Evolutionary conservation across 768 basidiomycete species (phyloP), one percentile per base, ranked within the genome.

Genomic region (Kwoniella pini): DNA sequence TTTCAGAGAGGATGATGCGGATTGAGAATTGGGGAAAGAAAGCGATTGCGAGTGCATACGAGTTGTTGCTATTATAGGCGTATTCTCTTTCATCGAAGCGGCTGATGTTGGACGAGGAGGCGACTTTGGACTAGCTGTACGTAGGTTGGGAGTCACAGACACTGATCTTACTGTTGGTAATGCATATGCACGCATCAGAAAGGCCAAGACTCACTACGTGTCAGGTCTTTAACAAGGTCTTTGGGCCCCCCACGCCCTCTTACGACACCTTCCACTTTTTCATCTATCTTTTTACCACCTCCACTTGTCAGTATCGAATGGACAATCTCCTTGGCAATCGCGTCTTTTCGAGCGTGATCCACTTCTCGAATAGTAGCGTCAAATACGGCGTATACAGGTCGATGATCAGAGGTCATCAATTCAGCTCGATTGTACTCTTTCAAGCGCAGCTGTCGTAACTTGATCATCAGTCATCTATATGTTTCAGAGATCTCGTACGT

Each of bases 331-430:
- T 61, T 63, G 31, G 64, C 59, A 42, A 97, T 79, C 3, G 84
- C 82, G 1, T 84, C 83, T 62, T 86, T 87, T 79, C 91, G 96
- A 2, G 80, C 82, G 15, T 85, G 78, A 76, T 99, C 92, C 38
- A 99, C 82, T 21, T 88, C 83, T 40, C 89, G 84, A 17, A 97
- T 85, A 53, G 87, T 84, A 1, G 87, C 86, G 51, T 85, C 82
- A 79, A 96, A 93, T 6, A 91, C 79, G 4, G 86, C 91, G 68
- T 89, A 95, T 3, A 99, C 95, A 76, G 96, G 96, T 73, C 88
- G 87, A 75, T 99, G 96, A 80, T 99, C 96, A 5, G 96, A 99
- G n/a, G 89, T 86, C 71, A 82, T 83, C 57, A 99, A 80, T 67
- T 95, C 91, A 6, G 90, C 88, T 60, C 92, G 83, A 19, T 87